Conservation (phyloP, 345 rosid genomes). For the Salix koriyanagi region DNA sequence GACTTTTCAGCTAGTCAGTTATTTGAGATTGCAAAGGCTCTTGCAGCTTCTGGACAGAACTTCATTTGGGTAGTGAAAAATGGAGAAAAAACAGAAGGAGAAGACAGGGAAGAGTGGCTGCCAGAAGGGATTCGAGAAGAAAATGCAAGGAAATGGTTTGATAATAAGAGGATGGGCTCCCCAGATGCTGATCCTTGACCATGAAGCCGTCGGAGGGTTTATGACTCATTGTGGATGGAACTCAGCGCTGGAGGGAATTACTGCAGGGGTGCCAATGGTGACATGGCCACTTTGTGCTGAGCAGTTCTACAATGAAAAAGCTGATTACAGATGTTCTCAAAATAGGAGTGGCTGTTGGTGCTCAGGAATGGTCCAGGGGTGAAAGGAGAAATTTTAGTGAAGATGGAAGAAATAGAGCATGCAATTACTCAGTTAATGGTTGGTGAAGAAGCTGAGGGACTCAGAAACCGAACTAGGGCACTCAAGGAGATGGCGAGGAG, state of each 20-base stretch:
- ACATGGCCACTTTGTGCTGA: slow-evolving; percentile 47
- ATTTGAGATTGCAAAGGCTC: slow-evolving; percentile 37
- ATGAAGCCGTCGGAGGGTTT: slow-evolving; percentile 39
- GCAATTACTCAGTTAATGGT: slow-evolving; percentile 21
- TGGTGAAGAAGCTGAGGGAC: slow-evolving; percentile 42
- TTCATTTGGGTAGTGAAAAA: slow-evolving; percentile 52
- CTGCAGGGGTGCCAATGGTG: slow-evolving; percentile 45
- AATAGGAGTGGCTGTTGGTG: slow-evolving; percentile 34
- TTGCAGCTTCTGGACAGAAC: slow-evolving; percentile 32
- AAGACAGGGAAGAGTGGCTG: slow-evolving; percentile 25
- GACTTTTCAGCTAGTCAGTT: slow-evolving; percentile 29
- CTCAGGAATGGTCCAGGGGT: slow-evolving; percentile 16
- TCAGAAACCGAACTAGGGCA: slow-evolving; percentile 19
- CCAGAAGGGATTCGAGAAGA: slow-evolving; percentile 38
- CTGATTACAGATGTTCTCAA: slow-evolving; percentile 35
- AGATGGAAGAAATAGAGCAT: slow-evolving; percentile 26
- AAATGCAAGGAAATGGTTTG: slow-evolving; percentile 29
- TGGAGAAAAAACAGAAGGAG: slow-evolving; percentile 10
- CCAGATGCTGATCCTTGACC: slow-evolving; percentile 45
- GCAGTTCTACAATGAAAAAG: slow-evolving; percentile 45
- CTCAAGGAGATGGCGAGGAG: slow-evolving; percentile 32
- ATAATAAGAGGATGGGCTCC: slow-evolving; percentile 46
- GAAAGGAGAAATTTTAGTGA: slow-evolving; percentile 10
- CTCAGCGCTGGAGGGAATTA: slow-evolving; percentile 38
- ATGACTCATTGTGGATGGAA: slow-evolving; percentile 61